Percentiles rank a stretch among this genome's conserved stretches.
phyloP scores from a whole-genome alignment of 1,284 basidiomycete genomes.

The Phellinidium pouzarii region DNA sequence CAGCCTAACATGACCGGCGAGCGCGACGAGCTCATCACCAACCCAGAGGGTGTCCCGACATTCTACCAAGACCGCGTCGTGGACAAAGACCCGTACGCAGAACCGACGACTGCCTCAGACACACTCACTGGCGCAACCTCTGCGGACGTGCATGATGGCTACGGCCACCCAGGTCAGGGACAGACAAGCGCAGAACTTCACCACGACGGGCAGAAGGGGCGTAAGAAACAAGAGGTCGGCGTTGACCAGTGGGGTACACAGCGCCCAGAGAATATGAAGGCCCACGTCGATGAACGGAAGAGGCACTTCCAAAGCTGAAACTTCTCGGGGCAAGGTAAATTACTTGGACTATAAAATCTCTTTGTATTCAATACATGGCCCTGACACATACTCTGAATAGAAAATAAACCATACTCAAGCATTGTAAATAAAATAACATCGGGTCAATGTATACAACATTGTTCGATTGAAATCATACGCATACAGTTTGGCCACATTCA shows the following conservation, averaged over 20 bases:
- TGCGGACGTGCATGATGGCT: conserved; percentile 27
- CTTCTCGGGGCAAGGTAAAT: background rate
- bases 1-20: conserved; percentile 9
- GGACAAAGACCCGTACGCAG: conserved; percentile 20
- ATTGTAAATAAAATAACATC: no score
- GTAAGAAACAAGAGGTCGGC: conserved; percentile 25
- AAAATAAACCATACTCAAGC: no score
- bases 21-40: conserved; percentile 9
- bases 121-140: conserved; percentile 28
- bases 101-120: conserved; percentile 18
- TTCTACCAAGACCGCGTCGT: conserved; percentile 18
- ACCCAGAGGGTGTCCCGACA: conserved; percentile 10
- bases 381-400: no score
- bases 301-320: conserved; percentile 1
- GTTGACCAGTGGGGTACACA: conserved; percentile 18
- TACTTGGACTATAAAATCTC: background rate
- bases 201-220: conserved; percentile 28
- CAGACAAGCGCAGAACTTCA: conserved; percentile 29
- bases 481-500: background rate
- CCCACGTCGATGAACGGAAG: conserved; percentile 5
- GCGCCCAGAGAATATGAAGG: conserved; percentile 7
- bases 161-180: conserved; percentile 29
- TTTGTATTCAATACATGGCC: background rate
- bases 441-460: no score
- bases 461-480: no score